Percentiles rank a stretch among this genome's conserved stretches.
These are phyloP conservation scores for Arthrobotrys megalospora DNA, from an alignment of 2,329 filamentous ascomycete genomes.

Conservation along the genomic window DNA sequence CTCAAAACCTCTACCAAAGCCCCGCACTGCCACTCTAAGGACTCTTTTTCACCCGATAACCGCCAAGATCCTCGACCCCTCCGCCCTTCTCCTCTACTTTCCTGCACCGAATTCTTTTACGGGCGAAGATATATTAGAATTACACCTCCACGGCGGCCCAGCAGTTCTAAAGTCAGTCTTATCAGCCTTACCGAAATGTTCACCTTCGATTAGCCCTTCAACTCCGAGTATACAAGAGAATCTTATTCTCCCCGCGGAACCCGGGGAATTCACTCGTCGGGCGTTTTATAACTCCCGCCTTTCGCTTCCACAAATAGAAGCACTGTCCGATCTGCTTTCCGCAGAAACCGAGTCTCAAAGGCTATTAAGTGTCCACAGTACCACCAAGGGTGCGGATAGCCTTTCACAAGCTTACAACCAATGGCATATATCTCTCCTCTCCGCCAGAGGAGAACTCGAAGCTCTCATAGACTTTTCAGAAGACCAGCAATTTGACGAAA, in stretches of 20 bases:
- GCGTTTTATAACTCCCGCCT: slow-evolving; percentile 90
- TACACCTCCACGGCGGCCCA: slow-evolving; percentile 93
- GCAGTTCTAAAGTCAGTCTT: slow-evolving; percentile 91
- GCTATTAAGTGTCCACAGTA: slow-evolving; percentile 77
- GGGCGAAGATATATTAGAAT: slow-evolving; percentile 90
- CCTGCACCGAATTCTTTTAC: slow-evolving; percentile 86
- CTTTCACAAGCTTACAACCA: slow-evolving; percentile 83
- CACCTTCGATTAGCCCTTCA: slow-evolving; percentile 26
- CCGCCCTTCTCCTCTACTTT: slow-evolving; percentile 86
- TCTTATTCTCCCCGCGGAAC: slow-evolving; percentile 86
- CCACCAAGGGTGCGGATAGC: slow-evolving; percentile 74
- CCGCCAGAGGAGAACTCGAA: slow-evolving; percentile 90
- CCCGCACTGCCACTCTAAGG: slow-evolving; percentile 79
- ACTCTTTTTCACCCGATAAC: slow-evolving; percentile 77
- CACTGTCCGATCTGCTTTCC: slow-evolving; percentile 75
- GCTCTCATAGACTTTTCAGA: slow-evolving; percentile 97
- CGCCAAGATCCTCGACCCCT: slow-evolving; percentile 77
- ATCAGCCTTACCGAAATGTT: slow-evolving; percentile 77
- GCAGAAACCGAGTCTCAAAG: slow-evolving; percentile 94
- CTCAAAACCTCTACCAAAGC: slow-evolving; percentile 71
- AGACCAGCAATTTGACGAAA: slow-evolving; percentile 96
- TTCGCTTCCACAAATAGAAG: slow-evolving; percentile 85
- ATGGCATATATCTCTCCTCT: slow-evolving; percentile 83
- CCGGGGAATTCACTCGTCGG: slow-evolving; percentile 93
- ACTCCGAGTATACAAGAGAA: slow-evolving; percentile 23